phyloP scores from a whole-genome alignment of 257 asterid genomes.

The Ballota nigra region DNA sequence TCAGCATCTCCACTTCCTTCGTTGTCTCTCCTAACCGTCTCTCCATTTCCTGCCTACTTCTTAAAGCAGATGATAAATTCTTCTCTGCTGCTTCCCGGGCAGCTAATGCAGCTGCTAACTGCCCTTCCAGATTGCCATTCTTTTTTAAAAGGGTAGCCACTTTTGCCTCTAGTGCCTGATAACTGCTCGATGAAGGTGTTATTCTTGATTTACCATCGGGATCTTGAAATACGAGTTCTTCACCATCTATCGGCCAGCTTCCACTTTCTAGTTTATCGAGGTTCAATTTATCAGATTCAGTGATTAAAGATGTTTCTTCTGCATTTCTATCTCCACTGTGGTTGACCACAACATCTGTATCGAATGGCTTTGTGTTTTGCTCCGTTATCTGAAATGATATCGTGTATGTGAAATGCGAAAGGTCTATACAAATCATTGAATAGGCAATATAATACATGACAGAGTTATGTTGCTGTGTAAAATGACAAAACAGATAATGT shows the following conservation, averaged over 20 bases:
- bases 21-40: slow-evolving; percentile 55
- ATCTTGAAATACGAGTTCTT: slow-evolving; percentile 49
- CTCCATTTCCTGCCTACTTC: slow-evolving; percentile 74
- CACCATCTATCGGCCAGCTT: slow-evolving; percentile 47
- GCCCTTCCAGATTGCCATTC: slow-evolving; percentile 76
- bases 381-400: slow-evolving; percentile 47
- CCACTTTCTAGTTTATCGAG: slow-evolving; percentile 55
- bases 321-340: slow-evolving; percentile 37
- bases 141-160: slow-evolving; percentile 56
- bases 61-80: slow-evolving; percentile 52
- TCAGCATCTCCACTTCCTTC: slow-evolving; percentile 80
- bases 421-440: neutral
- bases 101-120: slow-evolving; percentile 62
- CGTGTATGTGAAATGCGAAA: neutral
- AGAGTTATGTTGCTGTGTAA: neutral
- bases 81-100: slow-evolving; percentile 76
- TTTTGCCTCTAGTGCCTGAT: slow-evolving; percentile 69
- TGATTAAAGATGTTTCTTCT: slow-evolving; percentile 41
- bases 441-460: neutral
- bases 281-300: slow-evolving; percentile 47
- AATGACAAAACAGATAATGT: neutral
- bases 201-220: slow-evolving; percentile 54
- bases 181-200: slow-evolving; percentile 43
- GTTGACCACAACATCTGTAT: slow-evolving; percentile 38
- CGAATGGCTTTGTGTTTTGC: slow-evolving; percentile 48